A percentile compares a stretch with the other conserved stretches of the same genome.
Conservation (phyloP, 2,329 filamentous ascomycete genomes). For the Fusarium brevicatenulatum region DNA sequence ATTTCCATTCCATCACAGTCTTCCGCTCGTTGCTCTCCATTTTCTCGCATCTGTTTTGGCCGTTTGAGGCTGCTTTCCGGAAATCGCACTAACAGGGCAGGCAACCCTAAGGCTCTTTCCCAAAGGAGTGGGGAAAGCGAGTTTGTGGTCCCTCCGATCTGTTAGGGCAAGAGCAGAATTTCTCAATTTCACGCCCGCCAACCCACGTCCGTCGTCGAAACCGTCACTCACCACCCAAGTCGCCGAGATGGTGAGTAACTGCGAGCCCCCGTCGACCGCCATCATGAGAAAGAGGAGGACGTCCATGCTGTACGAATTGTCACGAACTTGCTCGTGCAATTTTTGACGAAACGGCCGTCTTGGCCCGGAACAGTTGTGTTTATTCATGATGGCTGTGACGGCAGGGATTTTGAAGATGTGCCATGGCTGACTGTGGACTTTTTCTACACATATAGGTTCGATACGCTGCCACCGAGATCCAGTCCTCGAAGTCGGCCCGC, state of each 20-base stretch:
- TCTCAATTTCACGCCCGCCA: slow-evolving; percentile 57
- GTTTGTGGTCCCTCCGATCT: slow-evolving; percentile 50
- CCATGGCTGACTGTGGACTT: slow-evolving; percentile 41
- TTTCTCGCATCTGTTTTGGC: slow-evolving; percentile 22
- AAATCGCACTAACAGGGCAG: slow-evolving; percentile 49
- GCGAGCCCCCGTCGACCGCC: slow-evolving; percentile 38
- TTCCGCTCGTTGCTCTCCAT: not conserved
- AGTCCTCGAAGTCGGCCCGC: slow-evolving; percentile 92
- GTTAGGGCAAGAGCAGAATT: slow-evolving; percentile 59
- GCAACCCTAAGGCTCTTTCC: slow-evolving; percentile 52
- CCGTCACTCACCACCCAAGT: slow-evolving; percentile 62
- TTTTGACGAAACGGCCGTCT: slow-evolving; percentile 15
- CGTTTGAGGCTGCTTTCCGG: slow-evolving; percentile 6
- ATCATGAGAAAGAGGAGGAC: slow-evolving; percentile 39
- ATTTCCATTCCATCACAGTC: rapidly evolving
- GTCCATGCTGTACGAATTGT: slow-evolving; percentile 13
- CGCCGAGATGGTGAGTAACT: slow-evolving; percentile 67
- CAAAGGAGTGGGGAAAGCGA: slow-evolving; percentile 56
- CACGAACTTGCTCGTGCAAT: slow-evolving; percentile 22
- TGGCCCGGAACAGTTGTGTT: not conserved
- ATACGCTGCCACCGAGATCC: slow-evolving; percentile 92
- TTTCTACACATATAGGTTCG: slow-evolving; percentile 72
- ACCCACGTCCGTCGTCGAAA: slow-evolving; percentile 61
- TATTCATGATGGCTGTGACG: slow-evolving; percentile 3
- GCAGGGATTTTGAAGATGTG: slow-evolving; percentile 14